Evolutionary conservation across 257 asterid species (phyloP).

Genomic region (Haberlea rhodopensis): DNA sequence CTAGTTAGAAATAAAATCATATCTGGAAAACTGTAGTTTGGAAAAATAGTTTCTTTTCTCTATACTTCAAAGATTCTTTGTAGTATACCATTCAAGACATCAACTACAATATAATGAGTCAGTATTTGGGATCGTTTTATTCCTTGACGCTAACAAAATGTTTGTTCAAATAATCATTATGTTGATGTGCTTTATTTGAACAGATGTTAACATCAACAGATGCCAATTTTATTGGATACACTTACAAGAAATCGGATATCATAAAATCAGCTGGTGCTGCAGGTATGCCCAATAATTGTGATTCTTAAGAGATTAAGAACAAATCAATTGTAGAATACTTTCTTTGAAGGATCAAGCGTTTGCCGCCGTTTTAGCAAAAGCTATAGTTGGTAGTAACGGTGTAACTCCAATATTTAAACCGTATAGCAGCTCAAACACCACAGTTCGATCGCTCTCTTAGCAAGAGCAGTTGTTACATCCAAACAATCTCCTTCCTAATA

Average conservation of each 20-base stretch:
- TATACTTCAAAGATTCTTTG: too few species aligned
- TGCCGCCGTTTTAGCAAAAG: too few species aligned
- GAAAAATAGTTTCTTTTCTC: neutral
- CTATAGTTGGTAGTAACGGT: too few species aligned
- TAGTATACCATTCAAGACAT: neutral
- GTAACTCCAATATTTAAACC: too few species aligned
- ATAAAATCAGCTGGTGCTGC: slow-evolving; percentile 75
- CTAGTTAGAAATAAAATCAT: neutral
- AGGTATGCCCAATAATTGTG: slow-evolving; percentile 51
- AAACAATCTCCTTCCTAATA: too few species aligned
- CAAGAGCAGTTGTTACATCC: too few species aligned
- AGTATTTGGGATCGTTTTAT: neutral
- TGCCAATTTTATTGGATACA: slow-evolving; percentile 87
- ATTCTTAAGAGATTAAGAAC: too few species aligned
- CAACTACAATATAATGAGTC: neutral
- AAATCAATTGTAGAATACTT: too few species aligned
- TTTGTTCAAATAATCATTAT: neutral
- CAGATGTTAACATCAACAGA: slow-evolving; percentile 98
- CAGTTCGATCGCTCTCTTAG: too few species aligned
- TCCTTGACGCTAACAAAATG: slow-evolving; percentile 4
- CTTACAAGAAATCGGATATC: slow-evolving; percentile 90
- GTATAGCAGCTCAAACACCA: too few species aligned
- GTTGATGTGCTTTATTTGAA: slow-evolving; percentile 21
- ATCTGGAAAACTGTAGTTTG: neutral
- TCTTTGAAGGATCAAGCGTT: too few species aligned